Conservation (phyloP, 441 rosid species). For the Omphalea diandra region DNA sequence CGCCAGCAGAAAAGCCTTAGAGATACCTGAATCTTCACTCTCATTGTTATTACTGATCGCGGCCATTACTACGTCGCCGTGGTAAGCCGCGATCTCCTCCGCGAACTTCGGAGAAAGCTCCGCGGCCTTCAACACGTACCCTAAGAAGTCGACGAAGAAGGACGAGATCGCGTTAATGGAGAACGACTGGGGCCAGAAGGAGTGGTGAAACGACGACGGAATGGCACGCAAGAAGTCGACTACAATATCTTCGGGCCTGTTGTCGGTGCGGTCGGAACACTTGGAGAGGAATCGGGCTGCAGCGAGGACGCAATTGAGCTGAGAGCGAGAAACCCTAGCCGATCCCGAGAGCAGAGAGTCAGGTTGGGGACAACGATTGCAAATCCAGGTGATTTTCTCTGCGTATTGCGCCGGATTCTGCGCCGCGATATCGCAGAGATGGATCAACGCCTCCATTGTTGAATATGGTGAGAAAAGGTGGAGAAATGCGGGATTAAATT, state of each 20-base stretch:
- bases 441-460: constrained; percentile 77
- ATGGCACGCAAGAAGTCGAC: constrained; percentile 65
- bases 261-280: constrained; percentile 45
- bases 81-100: constrained; percentile 57
- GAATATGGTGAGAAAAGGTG: not conserved
- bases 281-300: constrained; percentile 71
- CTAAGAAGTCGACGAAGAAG: constrained; percentile 64
- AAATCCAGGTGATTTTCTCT: constrained; percentile 83
- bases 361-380: constrained; percentile 85
- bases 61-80: constrained; percentile 62
- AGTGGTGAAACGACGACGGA: constrained; percentile 62
- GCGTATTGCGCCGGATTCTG: constrained; percentile 68
- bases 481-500: too few relatives aligned
- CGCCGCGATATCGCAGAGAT: constrained; percentile 79
- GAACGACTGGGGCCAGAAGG: constrained; percentile 92
- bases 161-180: constrained; percentile 47
- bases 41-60: constrained; percentile 39
- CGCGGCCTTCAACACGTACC: constrained; percentile 51
- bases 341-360: constrained; percentile 57
- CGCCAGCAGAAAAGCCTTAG: constrained; percentile 64
- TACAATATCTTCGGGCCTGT: constrained; percentile 56
- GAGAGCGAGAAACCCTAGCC: constrained; percentile 74
- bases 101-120: constrained; percentile 57
- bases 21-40: constrained; percentile 42
- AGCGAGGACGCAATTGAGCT: constrained; percentile 84